Evolutionary conservation across 2,329 filamentous ascomycete species (phyloP).

Genomic region (Arthrobotrys megalospora): DNA sequence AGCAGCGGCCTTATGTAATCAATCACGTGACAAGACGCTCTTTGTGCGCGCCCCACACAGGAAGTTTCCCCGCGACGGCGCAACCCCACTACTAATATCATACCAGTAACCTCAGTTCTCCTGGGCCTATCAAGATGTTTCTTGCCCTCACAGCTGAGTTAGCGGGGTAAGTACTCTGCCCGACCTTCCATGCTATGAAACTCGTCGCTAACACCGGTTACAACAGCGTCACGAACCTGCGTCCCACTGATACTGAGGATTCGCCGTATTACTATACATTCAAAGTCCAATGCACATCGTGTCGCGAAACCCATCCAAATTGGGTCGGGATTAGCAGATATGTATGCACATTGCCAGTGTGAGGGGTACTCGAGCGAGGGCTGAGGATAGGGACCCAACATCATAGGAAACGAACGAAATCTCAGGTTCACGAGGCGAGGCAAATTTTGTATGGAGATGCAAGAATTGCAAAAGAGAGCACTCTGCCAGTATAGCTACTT

Average conservation of each 20-base stretch:
- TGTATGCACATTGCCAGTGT: constrained; percentile 72
- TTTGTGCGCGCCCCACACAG: neutral
- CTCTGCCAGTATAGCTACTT: constrained; percentile 36
- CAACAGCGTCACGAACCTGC: constrained; percentile 88
- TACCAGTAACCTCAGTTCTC: constrained; percentile 1
- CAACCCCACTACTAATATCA: neutral
- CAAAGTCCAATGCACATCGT: constrained; percentile 98
- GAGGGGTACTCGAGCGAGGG: neutral
- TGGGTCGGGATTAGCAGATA: constrained; percentile 88
- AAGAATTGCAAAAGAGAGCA: constrained; percentile 83
- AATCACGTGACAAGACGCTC: too few relatives aligned
- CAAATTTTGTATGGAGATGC: constrained; percentile 99
- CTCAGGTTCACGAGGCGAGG: constrained; percentile 92
- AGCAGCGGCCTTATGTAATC: too few relatives aligned
- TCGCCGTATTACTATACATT: constrained; percentile 96
- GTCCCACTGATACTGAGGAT: constrained; percentile 84
- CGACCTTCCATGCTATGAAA: neutral
- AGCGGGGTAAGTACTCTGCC: constrained; percentile 24
- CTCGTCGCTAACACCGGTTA: constrained; percentile 29
- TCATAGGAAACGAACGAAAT: constrained; percentile 87
- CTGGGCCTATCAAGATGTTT: constrained; percentile 41
- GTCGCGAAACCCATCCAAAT: constrained; percentile 90
- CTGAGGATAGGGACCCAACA: constrained; percentile 11
- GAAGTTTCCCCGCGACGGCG: neutral
- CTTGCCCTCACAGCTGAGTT: constrained; percentile 54